Evolutionary conservation across 768 basidiomycete genomes (phyloP).

Genomic region (Leccinum fibrillosum): DNA sequence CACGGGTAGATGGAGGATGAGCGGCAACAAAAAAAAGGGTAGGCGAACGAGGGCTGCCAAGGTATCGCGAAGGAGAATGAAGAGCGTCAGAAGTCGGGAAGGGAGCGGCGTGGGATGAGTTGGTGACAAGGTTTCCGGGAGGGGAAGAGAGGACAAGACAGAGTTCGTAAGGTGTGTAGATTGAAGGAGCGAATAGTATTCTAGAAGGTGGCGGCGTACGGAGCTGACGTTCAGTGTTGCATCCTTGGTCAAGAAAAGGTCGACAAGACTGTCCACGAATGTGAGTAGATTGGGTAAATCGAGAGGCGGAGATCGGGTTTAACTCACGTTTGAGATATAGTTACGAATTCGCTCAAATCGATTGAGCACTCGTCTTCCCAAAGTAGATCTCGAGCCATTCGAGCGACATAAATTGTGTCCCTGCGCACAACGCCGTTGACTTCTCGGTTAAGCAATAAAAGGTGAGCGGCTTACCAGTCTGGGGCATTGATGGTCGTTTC

Average conservation of each 20-base stretch:
- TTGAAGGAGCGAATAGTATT: conserved; percentile 85
- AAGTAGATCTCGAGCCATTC: conserved; percentile 91
- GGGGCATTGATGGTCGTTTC: conserved; percentile 86
- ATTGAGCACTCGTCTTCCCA: conserved; percentile 83
- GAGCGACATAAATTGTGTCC: conserved; percentile 86
- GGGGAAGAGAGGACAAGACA: conserved; percentile 77
- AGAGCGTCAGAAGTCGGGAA: conserved; percentile 76
- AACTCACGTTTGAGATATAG: conserved; percentile 86
- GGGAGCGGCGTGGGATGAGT: conserved; percentile 67
- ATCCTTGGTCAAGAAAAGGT: conserved; percentile 75
- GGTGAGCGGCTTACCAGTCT: conserved; percentile 68
- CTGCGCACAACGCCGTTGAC: conserved; percentile 39
- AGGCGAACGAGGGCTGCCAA: conserved; percentile 66
- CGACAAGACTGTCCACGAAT: conserved; percentile 63
- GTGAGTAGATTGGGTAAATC: conserved; percentile 21
- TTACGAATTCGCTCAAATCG: conserved; percentile 76
- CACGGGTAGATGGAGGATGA: conserved; percentile 79
- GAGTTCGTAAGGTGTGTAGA: conserved; percentile 82
- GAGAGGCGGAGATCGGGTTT: conserved; percentile 19
- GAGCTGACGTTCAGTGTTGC: conserved; percentile 55
- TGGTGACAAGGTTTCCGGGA: conserved; percentile 83
- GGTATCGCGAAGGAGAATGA: conserved; percentile 75
- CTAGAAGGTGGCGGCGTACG: conserved; percentile 69
- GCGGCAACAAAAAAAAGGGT: conserved; percentile 87
- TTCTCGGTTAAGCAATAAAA: conserved; percentile 12